Conservation (phyloP, 345 rosid species). For the rapeseed (Brassica napus) region Da-Ae NC_063435.1:15361501-15362000, state of each 20-base stretch:
- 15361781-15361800: conserved; percentile 86
- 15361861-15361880: conserved; percentile 86
- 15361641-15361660: conserved; percentile 76
- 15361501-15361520: background rate
- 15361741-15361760: background rate
- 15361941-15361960: conserved; percentile 77
- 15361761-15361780: background rate
- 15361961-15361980: conserved; percentile 60
- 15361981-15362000: conserved; percentile 63
- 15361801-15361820: conserved; percentile 95
- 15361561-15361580: conserved; percentile 59
- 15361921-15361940: conserved; percentile 58
- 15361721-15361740: background rate
- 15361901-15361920: conserved; percentile 71
- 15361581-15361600: conserved; percentile 94
- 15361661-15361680: background rate
- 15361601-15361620: conserved; percentile 89
- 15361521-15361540: conserved; percentile 78
- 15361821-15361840: conserved; percentile 77
- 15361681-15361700: background rate
- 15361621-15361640: conserved; percentile 70
- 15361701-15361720: background rate
- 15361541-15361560: conserved; percentile 77
- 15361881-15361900: conserved; percentile 75
- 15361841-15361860: conserved; percentile 84